Base-by-base conservation (phyloP, 495 filamentous ascomycete species). In the Chaetomium cochliodes region DNA sequence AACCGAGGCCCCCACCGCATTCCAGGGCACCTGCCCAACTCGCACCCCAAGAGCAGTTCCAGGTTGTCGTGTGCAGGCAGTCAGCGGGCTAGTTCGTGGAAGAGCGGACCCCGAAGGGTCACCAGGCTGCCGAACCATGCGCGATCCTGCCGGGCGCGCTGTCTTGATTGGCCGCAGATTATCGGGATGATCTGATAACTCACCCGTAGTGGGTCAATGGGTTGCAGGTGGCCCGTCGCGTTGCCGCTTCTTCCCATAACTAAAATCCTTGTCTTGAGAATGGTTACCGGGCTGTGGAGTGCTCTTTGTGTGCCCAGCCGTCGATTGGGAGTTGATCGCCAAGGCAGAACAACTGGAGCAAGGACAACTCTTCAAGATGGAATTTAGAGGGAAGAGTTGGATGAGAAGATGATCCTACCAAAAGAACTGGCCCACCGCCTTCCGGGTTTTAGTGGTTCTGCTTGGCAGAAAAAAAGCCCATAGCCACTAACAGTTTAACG, bases 161-260 rank as follows among this genome's bases (percentile, higher is more conserved):
- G 26, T 23, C n/a, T 0, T 62, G 59, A 71, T 72, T 73, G 68
- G 73, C 22, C 18, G 37, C 25, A 73, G 72, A 72, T 73, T 70
- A 73, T 75, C 71, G 67, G 62, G 60, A 52, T 20, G 58, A 73
- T 73, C 71, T 69, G 73, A 73, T 75, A 72, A 73, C 42, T 23
- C 15, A 18, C 22, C 23, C 6, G 28, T 30, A 26, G 18, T 3
- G 33, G 53, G 18, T 42, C 28, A 2, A 2, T 20, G 47, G 30
- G n/a, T n/a, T n/a, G n/a, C n/a, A n/a, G n/a, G n/a, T n/a, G n/a
- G 39, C 16, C 60, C 37, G 23, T 44, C 41, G 41, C 41, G 41
- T 18, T 18, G 49, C 16, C 37, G 13, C 12, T 18, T 13, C 9
- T 50, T 50, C 46, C 20, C 46, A 50, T n/a, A 3, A 50, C n/a